phyloP scores from a whole-genome alignment of 176 grass and related monocot species.

The Carex parvula region DNA sequence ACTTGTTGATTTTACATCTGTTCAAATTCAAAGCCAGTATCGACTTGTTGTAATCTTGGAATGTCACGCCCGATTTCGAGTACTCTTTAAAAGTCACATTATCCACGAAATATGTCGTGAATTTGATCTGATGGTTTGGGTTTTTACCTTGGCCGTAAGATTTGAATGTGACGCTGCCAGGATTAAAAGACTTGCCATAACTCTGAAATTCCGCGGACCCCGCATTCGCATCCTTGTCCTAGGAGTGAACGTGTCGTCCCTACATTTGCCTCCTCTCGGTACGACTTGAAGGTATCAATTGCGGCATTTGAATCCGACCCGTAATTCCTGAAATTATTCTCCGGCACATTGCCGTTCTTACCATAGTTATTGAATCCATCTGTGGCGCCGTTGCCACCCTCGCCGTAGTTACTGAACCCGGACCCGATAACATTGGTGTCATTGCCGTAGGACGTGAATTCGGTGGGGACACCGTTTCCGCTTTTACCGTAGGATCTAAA shows the following conservation, averaged over 20 bases:
- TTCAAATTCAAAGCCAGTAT: not conserved
- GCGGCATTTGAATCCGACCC: slow-evolving; percentile 55
- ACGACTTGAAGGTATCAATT: slow-evolving; percentile 56
- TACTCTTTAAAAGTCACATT: slow-evolving; percentile 63
- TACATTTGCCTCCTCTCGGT: slow-evolving; percentile 60
- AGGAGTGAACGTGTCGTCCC: slow-evolving; percentile 69
- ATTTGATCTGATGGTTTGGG: slow-evolving; percentile 58
- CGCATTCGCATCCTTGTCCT: slow-evolving; percentile 64
- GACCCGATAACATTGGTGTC: slow-evolving; percentile 57
- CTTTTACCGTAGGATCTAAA: slow-evolving; percentile 65
- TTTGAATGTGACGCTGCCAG: slow-evolving; percentile 43
- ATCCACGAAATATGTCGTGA: slow-evolving; percentile 43
- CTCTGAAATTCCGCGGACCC: slow-evolving; percentile 51
- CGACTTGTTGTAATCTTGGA: slow-evolving; percentile 49
- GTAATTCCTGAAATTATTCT: slow-evolving; percentile 61
- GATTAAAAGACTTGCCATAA: slow-evolving; percentile 61
- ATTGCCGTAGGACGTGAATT: slow-evolving; percentile 60
- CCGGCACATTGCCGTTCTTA: slow-evolving; percentile 45
- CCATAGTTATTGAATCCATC: slow-evolving; percentile 57
- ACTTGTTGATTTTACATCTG: not conserved
- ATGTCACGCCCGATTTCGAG: slow-evolving; percentile 45
- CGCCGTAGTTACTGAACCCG: slow-evolving; percentile 58
- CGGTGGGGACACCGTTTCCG: slow-evolving; percentile 41
- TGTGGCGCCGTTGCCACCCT: slow-evolving; percentile 61
- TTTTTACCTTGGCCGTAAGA: slow-evolving; percentile 62